Evolutionary conservation across 1,139 yeast genomes (phyloP), one percentile per base, ranked within the genome.

Genomic region (Taphrina confusa): DNA sequence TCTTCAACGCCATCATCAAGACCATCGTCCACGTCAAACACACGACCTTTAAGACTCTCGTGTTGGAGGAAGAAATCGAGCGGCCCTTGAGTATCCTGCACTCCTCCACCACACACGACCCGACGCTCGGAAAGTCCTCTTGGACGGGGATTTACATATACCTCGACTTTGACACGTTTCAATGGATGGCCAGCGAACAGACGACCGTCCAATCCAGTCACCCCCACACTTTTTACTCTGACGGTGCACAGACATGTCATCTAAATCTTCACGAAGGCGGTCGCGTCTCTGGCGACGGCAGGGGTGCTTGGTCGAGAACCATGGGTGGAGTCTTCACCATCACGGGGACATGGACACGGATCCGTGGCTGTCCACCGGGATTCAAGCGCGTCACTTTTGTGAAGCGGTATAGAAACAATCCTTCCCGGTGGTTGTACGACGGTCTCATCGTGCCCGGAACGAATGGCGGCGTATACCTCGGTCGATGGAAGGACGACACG

Each of bases 131-230:
- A 11, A 22, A 25, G 23, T 18, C 6, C 25, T 37, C 25, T n/a
- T 37, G 42, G 42, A 37, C 20, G 11, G 42, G 42, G 11, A 37
- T 37, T 25, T 37, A 37, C 42, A 12, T 37, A 22, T 37, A 37
- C 42, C 42, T 37, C 42, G 42, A 37, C 42, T 37, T 37, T 37
- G 42, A 37, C 42, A 37, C 42, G 6, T 37, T 37, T 37, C 42
- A 37, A n/a, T 37, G 42, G 42, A 18, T 37, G 42, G 42, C 42
- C 25, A 37, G 42, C 42, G 42, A 37, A 18, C 42, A 37, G 42
- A 37, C 42, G 42, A 25, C 9, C n/a, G 25, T 18, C n/a, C 8
- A 9, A 6, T 6, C 22, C 6, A n/a, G n/a, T n/a, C n/a, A n/a
- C n/a, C n/a, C n/a, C n/a, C 42, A 37, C n/a, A 37, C 42, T n/a